Conservation (phyloP, 2,329 filamentous ascomycete species). For the Neonectria sp. region DNA sequence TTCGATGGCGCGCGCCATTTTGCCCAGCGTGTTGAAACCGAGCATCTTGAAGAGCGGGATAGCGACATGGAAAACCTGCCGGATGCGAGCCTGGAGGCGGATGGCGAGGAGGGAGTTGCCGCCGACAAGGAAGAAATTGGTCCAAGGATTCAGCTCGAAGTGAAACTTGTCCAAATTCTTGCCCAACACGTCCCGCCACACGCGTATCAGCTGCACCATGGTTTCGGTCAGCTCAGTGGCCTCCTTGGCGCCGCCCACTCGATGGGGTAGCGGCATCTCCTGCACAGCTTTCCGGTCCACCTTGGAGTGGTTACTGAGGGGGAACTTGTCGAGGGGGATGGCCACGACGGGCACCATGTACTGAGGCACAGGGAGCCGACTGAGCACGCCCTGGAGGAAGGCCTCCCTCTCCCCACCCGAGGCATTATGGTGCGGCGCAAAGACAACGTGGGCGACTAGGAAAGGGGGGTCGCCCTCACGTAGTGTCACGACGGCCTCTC, state of each 20-base stretch:
- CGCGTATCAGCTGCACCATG: background rate
- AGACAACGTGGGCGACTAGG: slow-evolving; percentile 49
- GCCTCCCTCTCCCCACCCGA: background rate
- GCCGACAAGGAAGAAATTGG: slow-evolving; percentile 19
- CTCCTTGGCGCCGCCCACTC: background rate
- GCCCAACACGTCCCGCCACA: background rate
- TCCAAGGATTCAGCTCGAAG: background rate
- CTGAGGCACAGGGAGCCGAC: slow-evolving; percentile 45
- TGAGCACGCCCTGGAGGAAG: slow-evolving; percentile 27
- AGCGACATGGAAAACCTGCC: background rate
- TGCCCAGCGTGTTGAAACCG: background rate
- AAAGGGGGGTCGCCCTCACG: slow-evolving; percentile 31
- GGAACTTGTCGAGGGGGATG: slow-evolving; percentile 47
- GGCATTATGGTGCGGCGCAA: slow-evolving; percentile 14
- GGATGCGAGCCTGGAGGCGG: slow-evolving; percentile 6
- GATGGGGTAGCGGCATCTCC: slow-evolving; percentile 38
- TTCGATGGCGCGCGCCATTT: background rate
- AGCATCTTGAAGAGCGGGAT: background rate
- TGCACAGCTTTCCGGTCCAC: slow-evolving; percentile 47
- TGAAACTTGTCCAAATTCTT: background rate
- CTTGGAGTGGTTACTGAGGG: slow-evolving; percentile 49
- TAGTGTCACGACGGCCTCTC: slow-evolving; percentile 22
- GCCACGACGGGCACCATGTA: slow-evolving; percentile 53
- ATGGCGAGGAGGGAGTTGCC: slow-evolving; percentile 18
- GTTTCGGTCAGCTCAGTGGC: background rate